A percentile compares a stretch with the other conserved stretches of the same genome.
Evolutionary conservation across 2,329 filamentous ascomycete genomes (phyloP).

Genomic region (Ceratocystis lukuohia): DNA sequence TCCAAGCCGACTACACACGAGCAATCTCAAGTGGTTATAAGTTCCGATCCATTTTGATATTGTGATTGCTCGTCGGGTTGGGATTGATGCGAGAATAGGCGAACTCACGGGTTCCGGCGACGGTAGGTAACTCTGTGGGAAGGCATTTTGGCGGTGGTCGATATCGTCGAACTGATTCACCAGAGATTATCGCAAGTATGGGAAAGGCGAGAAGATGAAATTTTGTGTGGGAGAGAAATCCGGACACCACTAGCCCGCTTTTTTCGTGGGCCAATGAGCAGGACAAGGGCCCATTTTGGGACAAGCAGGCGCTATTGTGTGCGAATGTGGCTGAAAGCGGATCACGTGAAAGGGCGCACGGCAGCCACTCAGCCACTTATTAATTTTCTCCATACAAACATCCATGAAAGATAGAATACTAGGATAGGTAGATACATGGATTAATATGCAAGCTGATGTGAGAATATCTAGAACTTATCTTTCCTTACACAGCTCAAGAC

Average conservation of each 20-base stretch:
- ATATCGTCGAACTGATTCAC: constrained; percentile 25
- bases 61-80: not conserved
- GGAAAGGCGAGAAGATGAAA: constrained; percentile 27
- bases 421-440: not conserved
- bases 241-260: constrained; percentile 18
- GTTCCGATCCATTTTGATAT: constrained; percentile 14
- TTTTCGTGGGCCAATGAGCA: constrained; percentile 21
- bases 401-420: not conserved
- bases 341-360: constrained; percentile 18
- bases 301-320: constrained; percentile 16
- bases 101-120: constrained; percentile 65
- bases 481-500: not conserved
- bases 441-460: not conserved
- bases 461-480: not conserved
- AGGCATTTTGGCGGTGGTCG: constrained; percentile 42
- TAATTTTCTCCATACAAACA: not conserved
- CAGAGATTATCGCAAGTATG: constrained; percentile 21
- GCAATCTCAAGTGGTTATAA: constrained; percentile 15
- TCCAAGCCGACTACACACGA: not conserved
- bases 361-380: constrained; percentile 17
- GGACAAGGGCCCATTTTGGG: constrained; percentile 18
- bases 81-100: constrained; percentile 5
- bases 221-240: constrained; percentile 30
- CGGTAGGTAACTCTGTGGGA: constrained; percentile 53
- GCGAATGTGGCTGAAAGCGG: constrained; percentile 13